phyloP scores from a whole-genome alignment of 495 filamentous ascomycete genomes.

The Articulospora tetracladia region DNA sequence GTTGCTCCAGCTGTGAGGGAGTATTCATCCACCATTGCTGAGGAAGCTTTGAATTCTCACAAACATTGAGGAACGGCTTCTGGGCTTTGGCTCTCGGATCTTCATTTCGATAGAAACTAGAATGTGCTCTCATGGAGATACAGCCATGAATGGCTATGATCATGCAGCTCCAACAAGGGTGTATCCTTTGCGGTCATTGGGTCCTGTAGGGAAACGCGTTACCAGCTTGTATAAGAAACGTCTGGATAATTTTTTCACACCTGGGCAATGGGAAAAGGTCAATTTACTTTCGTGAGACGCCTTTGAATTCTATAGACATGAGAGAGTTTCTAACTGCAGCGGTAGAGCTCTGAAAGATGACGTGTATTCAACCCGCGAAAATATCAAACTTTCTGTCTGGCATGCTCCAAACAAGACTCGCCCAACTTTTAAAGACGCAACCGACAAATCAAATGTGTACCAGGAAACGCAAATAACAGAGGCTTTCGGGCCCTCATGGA shows the following conservation, averaged over 20 bases:
- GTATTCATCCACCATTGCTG: too few species aligned
- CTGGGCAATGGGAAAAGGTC: slow-evolving; percentile 72
- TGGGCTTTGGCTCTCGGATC: too few species aligned
- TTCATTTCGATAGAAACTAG: too few species aligned
- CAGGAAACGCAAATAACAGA: too few species aligned
- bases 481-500: slow-evolving; percentile 91
- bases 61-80: too few species aligned
- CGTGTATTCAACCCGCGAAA: slow-evolving; percentile 49
- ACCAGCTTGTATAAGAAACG: slow-evolving; percentile 79
- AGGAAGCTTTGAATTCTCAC: too few species aligned
- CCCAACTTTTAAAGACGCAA: slow-evolving; percentile 81
- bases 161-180: neutral
- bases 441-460: slow-evolving; percentile 33
- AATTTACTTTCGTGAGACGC: slow-evolving; percentile 65
- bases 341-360: slow-evolving; percentile 3
- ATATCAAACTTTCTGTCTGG: slow-evolving; percentile 82
- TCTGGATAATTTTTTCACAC: slow-evolving; percentile 71
- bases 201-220: slow-evolving; percentile 71
- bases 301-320: slow-evolving; percentile 5
- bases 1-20: too few species aligned
- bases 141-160: neutral
- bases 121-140: slow-evolving; percentile 7
- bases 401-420: slow-evolving; percentile 69
- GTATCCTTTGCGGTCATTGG: slow-evolving; percentile 40
- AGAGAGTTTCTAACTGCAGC: neutral